Evolutionary conservation across 306 rosid genomes (phyloP).

Genomic region (Lablab purpureus): DNA sequence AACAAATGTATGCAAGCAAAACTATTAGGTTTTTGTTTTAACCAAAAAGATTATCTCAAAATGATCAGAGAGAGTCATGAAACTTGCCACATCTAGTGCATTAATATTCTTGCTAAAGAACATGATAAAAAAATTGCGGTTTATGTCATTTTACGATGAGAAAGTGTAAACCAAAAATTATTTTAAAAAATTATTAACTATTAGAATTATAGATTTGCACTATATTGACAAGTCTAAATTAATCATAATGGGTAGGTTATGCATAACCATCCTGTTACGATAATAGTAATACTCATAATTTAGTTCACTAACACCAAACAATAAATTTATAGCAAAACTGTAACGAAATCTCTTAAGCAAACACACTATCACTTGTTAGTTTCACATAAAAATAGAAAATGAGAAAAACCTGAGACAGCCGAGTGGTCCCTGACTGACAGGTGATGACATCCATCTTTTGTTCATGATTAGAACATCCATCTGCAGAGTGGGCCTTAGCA

Average conservation of each 20-base stretch:
- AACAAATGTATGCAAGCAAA: not conserved
- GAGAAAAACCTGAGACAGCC: conserved; percentile 37
- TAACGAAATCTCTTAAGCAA: not conserved
- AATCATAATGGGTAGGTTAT: not conserved
- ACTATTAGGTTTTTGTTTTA: not conserved
- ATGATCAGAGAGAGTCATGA: not conserved
- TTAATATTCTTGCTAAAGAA: not conserved
- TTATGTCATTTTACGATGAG: not conserved
- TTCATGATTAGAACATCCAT: conserved; percentile 20
- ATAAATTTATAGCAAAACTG: not conserved
- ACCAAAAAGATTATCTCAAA: not conserved
- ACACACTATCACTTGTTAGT: not conserved
- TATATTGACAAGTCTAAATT: not conserved
- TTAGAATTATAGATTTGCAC: not conserved
- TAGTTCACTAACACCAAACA: conserved; percentile 6
- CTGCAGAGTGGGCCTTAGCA: not conserved
- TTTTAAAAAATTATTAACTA: not conserved
- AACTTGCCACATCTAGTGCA: not conserved
- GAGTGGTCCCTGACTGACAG: conserved; percentile 8
- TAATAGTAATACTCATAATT: not conserved
- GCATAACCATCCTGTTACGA: not conserved
- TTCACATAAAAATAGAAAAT: conserved; percentile 4
- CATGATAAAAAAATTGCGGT: not conserved
- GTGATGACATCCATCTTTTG: not conserved
- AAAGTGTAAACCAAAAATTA: not conserved